Conservation (phyloP, 148 eudicot genomes). For the Selenicereus undatus region DNA sequence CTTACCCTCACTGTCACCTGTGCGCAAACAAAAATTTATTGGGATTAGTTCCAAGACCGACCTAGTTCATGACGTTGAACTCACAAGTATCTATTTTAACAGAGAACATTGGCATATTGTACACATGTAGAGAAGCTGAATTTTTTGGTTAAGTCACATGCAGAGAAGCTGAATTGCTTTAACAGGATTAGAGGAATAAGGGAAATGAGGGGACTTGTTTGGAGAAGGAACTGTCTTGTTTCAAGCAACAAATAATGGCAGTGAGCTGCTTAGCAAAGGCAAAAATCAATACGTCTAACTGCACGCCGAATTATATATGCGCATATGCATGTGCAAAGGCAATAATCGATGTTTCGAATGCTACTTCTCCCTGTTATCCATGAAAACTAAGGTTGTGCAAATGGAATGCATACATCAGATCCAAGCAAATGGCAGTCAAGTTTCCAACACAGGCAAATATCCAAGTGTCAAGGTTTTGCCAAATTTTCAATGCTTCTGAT, state of each 20-base stretch:
- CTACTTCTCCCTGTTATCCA: background rate
- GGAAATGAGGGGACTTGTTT: background rate
- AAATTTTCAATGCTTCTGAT: background rate
- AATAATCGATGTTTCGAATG: background rate
- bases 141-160: too few relatives aligned
- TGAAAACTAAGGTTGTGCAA: background rate
- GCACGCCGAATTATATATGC: background rate
- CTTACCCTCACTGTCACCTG: slow-evolving; percentile 82
- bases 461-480: too few relatives aligned
- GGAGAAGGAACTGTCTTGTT: background rate
- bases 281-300: background rate
- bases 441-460: background rate
- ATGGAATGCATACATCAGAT: background rate
- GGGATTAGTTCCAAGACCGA: background rate
- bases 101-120: background rate
- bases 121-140: background rate
- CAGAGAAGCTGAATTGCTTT: background rate
- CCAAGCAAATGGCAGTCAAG: background rate
- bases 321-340: background rate
- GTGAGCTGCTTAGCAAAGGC: background rate
- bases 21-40: background rate
- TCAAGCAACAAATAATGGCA: background rate
- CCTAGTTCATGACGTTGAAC: too few relatives aligned
- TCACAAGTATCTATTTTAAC: background rate
- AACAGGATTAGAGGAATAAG: slow-evolving; percentile 1